Conservation (phyloP, 1,139 yeast species). For the Suhomyces kunorum region DNA sequence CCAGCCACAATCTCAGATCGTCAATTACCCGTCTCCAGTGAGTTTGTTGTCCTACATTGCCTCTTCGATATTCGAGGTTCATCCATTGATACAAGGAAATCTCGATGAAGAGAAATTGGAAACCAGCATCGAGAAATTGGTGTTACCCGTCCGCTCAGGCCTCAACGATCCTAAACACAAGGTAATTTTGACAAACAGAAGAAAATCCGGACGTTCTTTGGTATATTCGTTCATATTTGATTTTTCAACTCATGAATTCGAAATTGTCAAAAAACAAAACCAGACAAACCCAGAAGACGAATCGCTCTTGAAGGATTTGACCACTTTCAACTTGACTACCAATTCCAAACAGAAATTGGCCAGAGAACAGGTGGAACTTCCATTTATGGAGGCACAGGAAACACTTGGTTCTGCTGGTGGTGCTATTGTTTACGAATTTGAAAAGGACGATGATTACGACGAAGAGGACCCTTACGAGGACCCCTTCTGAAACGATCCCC, state of each 20-base stretch:
- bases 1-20: conserved; percentile 21
- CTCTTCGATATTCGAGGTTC: conserved; percentile 63
- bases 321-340: conserved; percentile 84
- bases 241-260: conserved; percentile 51
- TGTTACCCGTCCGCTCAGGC: conserved; percentile 46
- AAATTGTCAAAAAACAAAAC: conserved; percentile 32
- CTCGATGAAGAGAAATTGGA: conserved; percentile 55
- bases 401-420: conserved; percentile 72
- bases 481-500: conserved; percentile 58
- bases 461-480: conserved; percentile 98
- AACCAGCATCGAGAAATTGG: conserved; percentile 39
- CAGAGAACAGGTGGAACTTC: conserved; percentile 82
- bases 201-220: conserved; percentile 82
- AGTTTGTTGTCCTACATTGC: conserved; percentile 65
- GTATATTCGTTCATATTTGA: conserved; percentile 58
- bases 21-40: conserved; percentile 53
- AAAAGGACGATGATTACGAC: conserved; percentile 84
- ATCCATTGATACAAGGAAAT: conserved; percentile 35
- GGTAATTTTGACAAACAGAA: conserved; percentile 60
- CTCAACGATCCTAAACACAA: conserved; percentile 51
- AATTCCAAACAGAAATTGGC: conserved; percentile 74
- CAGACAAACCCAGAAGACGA: conserved; percentile 29
- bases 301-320: conserved; percentile 62
- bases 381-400: conserved; percentile 84
- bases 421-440: conserved; percentile 92